phyloP scores from a whole-genome alignment of 2,329 filamentous ascomycete species.

The Neoarthrinium moseri region DNA sequence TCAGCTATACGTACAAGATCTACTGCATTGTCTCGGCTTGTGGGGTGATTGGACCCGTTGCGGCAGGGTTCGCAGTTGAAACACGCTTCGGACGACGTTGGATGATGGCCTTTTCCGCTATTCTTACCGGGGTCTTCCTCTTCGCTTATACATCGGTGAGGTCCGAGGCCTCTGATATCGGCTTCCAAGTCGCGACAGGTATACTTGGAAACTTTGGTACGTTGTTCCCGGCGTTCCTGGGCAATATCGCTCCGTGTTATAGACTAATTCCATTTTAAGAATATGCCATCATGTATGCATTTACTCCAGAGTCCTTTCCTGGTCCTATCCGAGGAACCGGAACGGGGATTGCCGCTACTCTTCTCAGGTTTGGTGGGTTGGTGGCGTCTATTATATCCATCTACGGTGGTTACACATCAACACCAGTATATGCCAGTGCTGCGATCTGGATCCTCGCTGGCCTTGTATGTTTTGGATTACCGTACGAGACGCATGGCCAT shows the following conservation, averaged over 20 bases:
- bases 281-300: conserved; percentile 39
- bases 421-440: conserved; percentile 43
- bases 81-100: conserved; percentile 39
- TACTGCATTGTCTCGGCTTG: conserved; percentile 36
- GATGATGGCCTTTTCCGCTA: conserved; percentile 43
- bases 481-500: conserved; percentile 42
- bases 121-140: conserved; percentile 43
- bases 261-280: conserved; percentile 24
- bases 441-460: conserved; percentile 42
- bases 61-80: conserved; percentile 38
- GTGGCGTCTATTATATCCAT: conserved; percentile 41
- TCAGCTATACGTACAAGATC: conserved; percentile 32
- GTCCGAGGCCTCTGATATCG: conserved; percentile 33
- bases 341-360: conserved; percentile 41
- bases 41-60: conserved; percentile 38
- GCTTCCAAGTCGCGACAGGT: conserved; percentile 41
- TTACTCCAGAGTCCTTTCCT: conserved; percentile 58
- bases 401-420: conserved; percentile 35
- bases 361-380: conserved; percentile 36
- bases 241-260: conserved; percentile 25
- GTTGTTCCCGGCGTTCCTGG: conserved; percentile 9
- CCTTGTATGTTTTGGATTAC: conserved; percentile 37
- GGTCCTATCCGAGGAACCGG: conserved; percentile 54
- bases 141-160: conserved; percentile 42
- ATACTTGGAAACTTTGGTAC: conserved; percentile 42